phyloP scores from a whole-genome alignment of 1,139 yeast species.

The Geotrichum bryndzae region DNA sequence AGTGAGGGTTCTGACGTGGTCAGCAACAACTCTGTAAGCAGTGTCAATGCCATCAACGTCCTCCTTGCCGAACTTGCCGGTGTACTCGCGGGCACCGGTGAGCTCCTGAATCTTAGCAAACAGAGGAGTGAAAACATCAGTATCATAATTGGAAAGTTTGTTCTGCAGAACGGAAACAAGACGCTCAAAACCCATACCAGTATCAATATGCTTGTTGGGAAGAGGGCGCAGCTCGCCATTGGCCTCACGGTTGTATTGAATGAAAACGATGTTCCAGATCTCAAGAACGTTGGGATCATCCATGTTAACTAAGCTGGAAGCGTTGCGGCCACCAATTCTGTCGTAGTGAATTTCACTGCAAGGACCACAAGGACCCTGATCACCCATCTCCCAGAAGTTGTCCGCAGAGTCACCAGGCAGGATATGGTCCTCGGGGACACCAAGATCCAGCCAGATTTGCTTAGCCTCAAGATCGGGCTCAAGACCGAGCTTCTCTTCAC shows the following conservation, averaged over 20 bases:
- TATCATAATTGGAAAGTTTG: conserved; percentile 88
- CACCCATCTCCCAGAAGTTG: conserved; percentile 99
- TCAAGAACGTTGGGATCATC: conserved; percentile 98
- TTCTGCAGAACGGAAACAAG: conserved; percentile 89
- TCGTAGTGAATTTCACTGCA: conserved; percentile 97
- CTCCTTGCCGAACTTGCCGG: conserved; percentile 88
- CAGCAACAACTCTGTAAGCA: conserved; percentile 96
- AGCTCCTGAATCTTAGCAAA: conserved; percentile 82
- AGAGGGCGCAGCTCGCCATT: conserved; percentile 73
- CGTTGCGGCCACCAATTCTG: conserved; percentile 96
- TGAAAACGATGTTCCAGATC: conserved; percentile 95
- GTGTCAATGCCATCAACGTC: conserved; percentile 94
- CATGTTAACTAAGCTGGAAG: conserved; percentile 79
- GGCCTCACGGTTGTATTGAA: conserved; percentile 91
- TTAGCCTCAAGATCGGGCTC: conserved; percentile 94
- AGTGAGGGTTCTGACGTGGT: conserved; percentile 93
- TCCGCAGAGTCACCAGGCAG: conserved; percentile 86
- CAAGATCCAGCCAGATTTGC: conserved; percentile 75
- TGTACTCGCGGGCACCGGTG: conserved; percentile 84
- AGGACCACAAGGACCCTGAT: conserved; percentile 99
- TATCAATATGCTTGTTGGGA: conserved; percentile 93
- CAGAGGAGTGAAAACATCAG: conserved; percentile 90
- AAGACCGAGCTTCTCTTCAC: conserved; percentile 76
- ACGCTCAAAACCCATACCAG: conserved; percentile 98
- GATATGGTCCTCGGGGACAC: conserved; percentile 87